Percentiles rank a stretch among this genome's conserved stretches.
Evolutionary conservation across 2,329 filamentous ascomycete species (phyloP).

Genomic region (Xylaria sp.): DNA sequence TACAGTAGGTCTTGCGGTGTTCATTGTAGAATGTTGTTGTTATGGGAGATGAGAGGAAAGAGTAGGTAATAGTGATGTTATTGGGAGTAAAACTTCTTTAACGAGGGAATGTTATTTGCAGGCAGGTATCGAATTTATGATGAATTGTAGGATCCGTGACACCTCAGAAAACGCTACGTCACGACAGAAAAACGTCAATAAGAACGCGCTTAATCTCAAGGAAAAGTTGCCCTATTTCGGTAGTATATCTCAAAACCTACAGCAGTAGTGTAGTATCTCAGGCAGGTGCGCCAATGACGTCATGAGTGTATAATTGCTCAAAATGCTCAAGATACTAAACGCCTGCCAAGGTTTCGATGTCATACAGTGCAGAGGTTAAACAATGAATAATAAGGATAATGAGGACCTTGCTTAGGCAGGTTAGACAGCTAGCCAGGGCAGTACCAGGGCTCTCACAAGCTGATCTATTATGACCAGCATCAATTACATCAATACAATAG

Average conservation of each 20-base stretch:
- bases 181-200: constrained; percentile 5
- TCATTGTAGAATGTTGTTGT: constrained; percentile 30
- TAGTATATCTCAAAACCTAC: background rate
- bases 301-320: constrained; percentile 19
- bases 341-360: background rate
- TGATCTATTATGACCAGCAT: background rate
- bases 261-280: too few species aligned
- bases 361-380: background rate
- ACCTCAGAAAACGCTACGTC: constrained; percentile 29
- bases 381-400: background rate
- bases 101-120: background rate
- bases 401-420: too few species aligned
- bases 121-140: background rate
- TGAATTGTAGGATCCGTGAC: constrained; percentile 4
- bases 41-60: background rate
- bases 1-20: constrained; percentile 29
- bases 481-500: background rate
- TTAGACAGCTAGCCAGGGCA: too few species aligned
- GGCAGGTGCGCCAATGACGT: constrained; percentile 21
- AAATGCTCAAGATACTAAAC: background rate
- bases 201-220: constrained; percentile 3
- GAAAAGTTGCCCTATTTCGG: background rate
- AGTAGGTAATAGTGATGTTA: background rate
- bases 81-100: background rate
- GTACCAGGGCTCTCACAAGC: too few species aligned